phyloP scores from a whole-genome alignment of 352 stramenopile species.

The Phytophthora parvispora region DNA sequence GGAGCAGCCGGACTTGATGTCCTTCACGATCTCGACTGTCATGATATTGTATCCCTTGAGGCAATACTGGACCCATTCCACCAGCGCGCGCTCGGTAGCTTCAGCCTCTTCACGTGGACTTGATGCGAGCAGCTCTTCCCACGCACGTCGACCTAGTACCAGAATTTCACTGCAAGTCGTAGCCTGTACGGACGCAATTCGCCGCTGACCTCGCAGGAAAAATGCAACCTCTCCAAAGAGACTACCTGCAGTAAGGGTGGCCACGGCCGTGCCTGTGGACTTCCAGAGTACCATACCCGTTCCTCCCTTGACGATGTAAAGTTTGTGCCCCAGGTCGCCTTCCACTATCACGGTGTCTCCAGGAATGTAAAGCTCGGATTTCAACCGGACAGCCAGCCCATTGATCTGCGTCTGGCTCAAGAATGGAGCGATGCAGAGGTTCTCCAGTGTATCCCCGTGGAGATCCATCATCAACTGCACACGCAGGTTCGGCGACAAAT shows the following conservation, averaged over 20 bases:
- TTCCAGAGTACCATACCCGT: conserved; percentile 77
- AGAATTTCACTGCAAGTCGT: conserved; percentile 74
- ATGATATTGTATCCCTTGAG: conserved; percentile 80
- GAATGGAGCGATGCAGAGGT: conserved; percentile 65
- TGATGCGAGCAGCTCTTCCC: conserved; percentile 57
- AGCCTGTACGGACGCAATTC: conserved; percentile 74
- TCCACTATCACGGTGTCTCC: conserved; percentile 79
- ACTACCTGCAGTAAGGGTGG: conserved; percentile 58
- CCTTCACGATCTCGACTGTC: conserved; percentile 78
- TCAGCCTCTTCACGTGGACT: conserved; percentile 54
- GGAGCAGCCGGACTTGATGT: conserved; percentile 55
- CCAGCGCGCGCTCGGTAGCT: conserved; percentile 44
- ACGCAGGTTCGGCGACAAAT: conserved; percentile 74
- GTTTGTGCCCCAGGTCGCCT: conserved; percentile 70
- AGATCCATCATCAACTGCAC: conserved; percentile 84
- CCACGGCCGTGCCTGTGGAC: conserved; percentile 68
- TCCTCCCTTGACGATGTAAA: conserved; percentile 80
- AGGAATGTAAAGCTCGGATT: conserved; percentile 78
- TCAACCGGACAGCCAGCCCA: conserved; percentile 64
- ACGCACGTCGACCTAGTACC: conserved; percentile 57
- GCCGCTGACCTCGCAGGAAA: conserved; percentile 66
- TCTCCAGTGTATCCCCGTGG: conserved; percentile 59
- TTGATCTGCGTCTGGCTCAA: conserved; percentile 66
- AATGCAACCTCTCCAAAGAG: conserved; percentile 86
- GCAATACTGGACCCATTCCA: conserved; percentile 70